Percentiles rank a stretch among this genome's conserved stretches.
phyloP scores from a whole-genome alignment of 345 rosid genomes.

The Acer yangbiense region DNA sequence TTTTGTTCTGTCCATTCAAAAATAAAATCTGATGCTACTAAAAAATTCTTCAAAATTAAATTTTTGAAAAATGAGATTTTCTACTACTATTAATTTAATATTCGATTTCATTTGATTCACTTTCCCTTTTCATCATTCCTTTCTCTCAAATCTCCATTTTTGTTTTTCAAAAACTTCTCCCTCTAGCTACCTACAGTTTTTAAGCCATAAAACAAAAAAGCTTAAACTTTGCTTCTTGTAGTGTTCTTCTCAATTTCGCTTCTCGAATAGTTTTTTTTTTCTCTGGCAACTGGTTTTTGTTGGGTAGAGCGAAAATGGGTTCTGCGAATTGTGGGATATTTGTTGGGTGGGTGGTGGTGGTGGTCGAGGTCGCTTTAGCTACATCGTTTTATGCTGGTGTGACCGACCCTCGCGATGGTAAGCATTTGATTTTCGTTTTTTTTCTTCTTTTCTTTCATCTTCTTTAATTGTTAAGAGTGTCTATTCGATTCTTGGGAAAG shows the following conservation, averaged over 20 bases:
- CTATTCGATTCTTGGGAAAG: slow-evolving; percentile 23
- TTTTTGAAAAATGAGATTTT: too few relatives aligned
- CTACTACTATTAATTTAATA: too few relatives aligned
- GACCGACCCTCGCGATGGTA: slow-evolving; percentile 74
- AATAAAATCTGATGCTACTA: too few relatives aligned
- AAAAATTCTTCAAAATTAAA: too few relatives aligned
- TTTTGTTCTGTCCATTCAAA: too few relatives aligned
- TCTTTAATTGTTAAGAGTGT: slow-evolving; percentile 7
- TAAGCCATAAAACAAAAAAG: not conserved
- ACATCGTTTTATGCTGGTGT: slow-evolving; percentile 43
- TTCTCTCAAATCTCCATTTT: not conserved
- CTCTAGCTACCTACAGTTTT: not conserved
- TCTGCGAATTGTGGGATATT: slow-evolving; percentile 31
- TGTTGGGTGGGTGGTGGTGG: slow-evolving; percentile 39
- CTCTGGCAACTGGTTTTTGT: not conserved
- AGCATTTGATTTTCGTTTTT: not conserved
- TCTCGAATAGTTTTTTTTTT: not conserved
- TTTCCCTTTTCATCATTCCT: not conserved
- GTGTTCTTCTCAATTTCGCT: not conserved
- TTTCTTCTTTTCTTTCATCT: not conserved
- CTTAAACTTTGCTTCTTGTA: not conserved
- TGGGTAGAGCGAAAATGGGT: slow-evolving; percentile 36
- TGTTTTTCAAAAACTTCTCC: too few relatives aligned
- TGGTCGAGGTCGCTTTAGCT: slow-evolving; percentile 25
- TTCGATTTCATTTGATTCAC: not conserved